These are phyloP conservation scores for Tetrapisispora pingtungensis DNA, from an alignment of 805 yeast species.

Conservation along the genomic window DNA sequence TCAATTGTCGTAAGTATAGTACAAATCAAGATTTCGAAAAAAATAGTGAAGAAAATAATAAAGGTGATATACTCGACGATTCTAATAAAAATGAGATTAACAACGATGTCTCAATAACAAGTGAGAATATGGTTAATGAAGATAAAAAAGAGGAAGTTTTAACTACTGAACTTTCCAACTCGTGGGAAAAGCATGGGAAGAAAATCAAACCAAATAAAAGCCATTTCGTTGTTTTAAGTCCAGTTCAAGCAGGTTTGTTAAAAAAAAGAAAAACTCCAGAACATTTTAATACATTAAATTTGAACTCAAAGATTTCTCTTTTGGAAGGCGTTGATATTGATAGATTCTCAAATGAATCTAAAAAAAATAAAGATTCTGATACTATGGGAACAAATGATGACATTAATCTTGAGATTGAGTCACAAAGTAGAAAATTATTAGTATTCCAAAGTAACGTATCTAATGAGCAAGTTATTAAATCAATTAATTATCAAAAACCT, in stretches of 20 bases:
- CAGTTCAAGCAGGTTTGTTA: slow-evolving; percentile 20
- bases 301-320: slow-evolving; percentile 12
- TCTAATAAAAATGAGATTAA: too few species aligned
- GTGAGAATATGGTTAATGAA: too few species aligned
- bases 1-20: neutral
- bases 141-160: neutral
- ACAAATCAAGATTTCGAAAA: neutral
- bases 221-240: slow-evolving; percentile 22
- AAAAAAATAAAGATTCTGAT: neutral
- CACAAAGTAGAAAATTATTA: slow-evolving; percentile 15
- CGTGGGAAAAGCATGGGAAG: slow-evolving; percentile 14
- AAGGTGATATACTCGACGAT: too few species aligned
- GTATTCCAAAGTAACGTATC: slow-evolving; percentile 18
- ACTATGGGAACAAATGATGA: neutral
- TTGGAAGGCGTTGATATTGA: slow-evolving; percentile 23
- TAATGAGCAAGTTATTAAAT: slow-evolving; percentile 18
- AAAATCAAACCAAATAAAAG: slow-evolving; percentile 23
- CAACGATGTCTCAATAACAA: too few species aligned
- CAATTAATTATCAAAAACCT: slow-evolving; percentile 24
- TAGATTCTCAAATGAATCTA: neutral
- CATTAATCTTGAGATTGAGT: slow-evolving; percentile 12
- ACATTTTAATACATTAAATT: slow-evolving; percentile 5
- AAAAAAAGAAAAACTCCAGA: slow-evolving; percentile 8
- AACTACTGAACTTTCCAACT: neutral
- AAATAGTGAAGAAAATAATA: too few species aligned